Percentiles rank a stretch among this genome's conserved stretches.
Evolutionary conservation across 208 protist species (phyloP).

Genomic region (Trypanosoma avium): DNA sequence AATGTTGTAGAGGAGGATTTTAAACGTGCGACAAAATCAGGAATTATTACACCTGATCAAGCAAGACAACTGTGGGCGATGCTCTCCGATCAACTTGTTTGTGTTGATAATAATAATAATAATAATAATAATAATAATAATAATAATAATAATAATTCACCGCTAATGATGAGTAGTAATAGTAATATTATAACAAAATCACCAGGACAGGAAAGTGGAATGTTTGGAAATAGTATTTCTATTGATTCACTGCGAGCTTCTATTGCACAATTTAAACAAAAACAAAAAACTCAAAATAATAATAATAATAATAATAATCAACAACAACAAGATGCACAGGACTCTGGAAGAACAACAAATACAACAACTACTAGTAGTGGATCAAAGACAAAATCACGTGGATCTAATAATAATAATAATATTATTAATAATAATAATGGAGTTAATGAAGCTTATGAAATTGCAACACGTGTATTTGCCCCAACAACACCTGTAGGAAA

Average conservation of each 20-base stretch:
- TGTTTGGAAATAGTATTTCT: slow-evolving; percentile 62
- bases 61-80: slow-evolving; percentile 86
- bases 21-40: slow-evolving; percentile 59
- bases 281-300: no score
- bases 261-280: slow-evolving; percentile 72
- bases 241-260: slow-evolving; percentile 66
- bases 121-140: not conserved
- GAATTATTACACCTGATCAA: slow-evolving; percentile 85
- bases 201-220: not conserved
- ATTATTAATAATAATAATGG: not conserved
- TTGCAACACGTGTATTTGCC: slow-evolving; percentile 21
- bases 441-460: slow-evolving; percentile 21
- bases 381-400: not conserved
- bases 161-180: not conserved
- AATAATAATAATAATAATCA: slow-evolving; percentile 20
- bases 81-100: slow-evolving; percentile 75
- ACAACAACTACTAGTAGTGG: not conserved
- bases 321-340: slow-evolving; percentile 12
- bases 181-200: not conserved
- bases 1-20: slow-evolving; percentile 76
- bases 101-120: not conserved
- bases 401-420: not conserved
- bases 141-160: not conserved
- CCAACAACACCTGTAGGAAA: no score
- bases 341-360: not conserved